Conservation (phyloP, 192 early-diverging fungal species). For the Lobosporangium transversale region DNA sequence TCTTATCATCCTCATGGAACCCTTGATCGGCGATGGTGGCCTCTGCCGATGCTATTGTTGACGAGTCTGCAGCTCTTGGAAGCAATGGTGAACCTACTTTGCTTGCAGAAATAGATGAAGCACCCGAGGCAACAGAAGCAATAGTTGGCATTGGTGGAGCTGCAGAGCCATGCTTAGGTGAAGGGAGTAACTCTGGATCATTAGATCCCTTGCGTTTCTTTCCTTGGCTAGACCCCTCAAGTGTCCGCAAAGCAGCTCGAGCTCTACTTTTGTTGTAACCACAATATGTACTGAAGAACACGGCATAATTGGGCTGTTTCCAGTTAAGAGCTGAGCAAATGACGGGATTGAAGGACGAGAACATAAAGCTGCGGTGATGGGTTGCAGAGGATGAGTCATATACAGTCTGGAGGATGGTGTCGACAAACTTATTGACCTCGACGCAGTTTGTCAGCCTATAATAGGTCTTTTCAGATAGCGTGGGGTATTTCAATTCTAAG, state of each 20-base stretch:
- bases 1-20: conserved; percentile 57
- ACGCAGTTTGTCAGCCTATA: conserved; percentile 66
- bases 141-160: conserved; percentile 13
- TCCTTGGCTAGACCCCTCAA: conserved; percentile 2
- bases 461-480: conserved; percentile 64
- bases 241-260: background rate
- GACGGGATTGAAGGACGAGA: conserved; percentile 90
- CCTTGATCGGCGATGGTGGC: conserved; percentile 18
- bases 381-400: conserved; percentile 75
- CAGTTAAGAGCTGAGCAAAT: conserved; percentile 96
- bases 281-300: conserved; percentile 92
- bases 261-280: conserved; percentile 66
- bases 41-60: background rate
- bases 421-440: conserved; percentile 87
- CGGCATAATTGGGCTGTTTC: conserved; percentile 99
- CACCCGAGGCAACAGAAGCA: conserved; percentile 43
- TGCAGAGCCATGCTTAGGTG: conserved; percentile 33
- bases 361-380: conserved; percentile 65
- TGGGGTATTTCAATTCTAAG: conserved; percentile 91
- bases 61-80: conserved; percentile 8
- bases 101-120: conserved; percentile 6
- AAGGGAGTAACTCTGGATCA: conserved; percentile 37
- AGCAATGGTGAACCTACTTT: conserved; percentile 23
- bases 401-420: conserved; percentile 86
- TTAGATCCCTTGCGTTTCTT: conserved; percentile 44